Base-by-base conservation (phyloP, 192 early-diverging fungal species). In the Coemansia sp. region DNA sequence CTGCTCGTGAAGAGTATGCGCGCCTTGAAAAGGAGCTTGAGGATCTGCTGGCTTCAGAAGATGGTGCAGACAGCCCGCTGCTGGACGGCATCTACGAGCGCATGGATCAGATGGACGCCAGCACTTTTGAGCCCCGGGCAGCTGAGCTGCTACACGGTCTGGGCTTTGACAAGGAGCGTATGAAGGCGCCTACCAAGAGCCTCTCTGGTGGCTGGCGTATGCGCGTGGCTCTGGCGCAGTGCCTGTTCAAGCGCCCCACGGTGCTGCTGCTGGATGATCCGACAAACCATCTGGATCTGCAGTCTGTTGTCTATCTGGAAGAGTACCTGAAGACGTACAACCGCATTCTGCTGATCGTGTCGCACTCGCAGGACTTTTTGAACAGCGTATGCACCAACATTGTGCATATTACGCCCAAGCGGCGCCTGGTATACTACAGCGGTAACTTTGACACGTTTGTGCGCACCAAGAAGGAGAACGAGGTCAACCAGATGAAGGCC, bases 161-260 rank as follows among this genome's bases (percentile, higher is more conserved):
- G 38, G 97, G 97, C 50, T 99, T 99, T 79, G 81, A 72, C 55
- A 82, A 87, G 61, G 79, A 81, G 30, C 88, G 88, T 51, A 97
- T 97, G 95, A 79, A 84, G 63, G 88, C 91, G 80, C 83, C 82
- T 62, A 99, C 97, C 47, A 94, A 91, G 83, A 92, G 94, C 64
- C 86, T 99, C 71, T 97, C 94, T 69, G 97, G 97, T 86, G 97
- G 97, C 70, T 99, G 97, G 97, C 86, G 97, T 57, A 99, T 99
- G 97, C 83, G 97, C 66, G 97, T 99, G 44, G 90, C 95, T 5
- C 86, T 99, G 26, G 94, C 97, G 38, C 84, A 90, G 63, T 95
- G 95, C 54, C 82, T 99, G 71, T 99, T 99, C 81, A 87, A 90
- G 61, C 86, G 91, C 28, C 91, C 94, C 7, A 92, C 92, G 55